These are phyloP conservation scores for Elymus sibiricus DNA, from an alignment of 176 grass and related monocot species.

Conservation along the genomic window DNA sequence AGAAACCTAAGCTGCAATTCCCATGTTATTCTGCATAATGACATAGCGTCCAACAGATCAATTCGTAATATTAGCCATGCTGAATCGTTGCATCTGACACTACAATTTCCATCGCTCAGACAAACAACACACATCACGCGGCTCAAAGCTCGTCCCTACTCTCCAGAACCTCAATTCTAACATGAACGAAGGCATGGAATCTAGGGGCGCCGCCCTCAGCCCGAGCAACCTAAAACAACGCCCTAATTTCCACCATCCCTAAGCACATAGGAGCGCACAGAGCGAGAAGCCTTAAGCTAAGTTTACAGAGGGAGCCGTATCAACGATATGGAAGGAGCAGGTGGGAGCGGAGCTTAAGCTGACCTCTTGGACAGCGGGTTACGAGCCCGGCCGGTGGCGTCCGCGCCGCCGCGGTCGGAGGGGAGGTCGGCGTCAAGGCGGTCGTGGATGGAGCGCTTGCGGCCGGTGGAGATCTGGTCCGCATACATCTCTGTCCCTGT, in stretches of 20 bases:
- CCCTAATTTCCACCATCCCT: not conserved
- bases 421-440: constrained; percentile 42
- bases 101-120: not conserved
- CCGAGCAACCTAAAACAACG: not conserved
- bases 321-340: not conserved
- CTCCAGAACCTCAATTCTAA: not conserved
- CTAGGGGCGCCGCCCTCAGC: constrained; percentile 1
- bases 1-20: not conserved
- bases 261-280: not conserved
- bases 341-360: not conserved
- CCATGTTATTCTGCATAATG: not conserved
- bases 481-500: constrained; percentile 39
- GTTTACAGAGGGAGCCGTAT: not conserved
- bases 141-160: not conserved
- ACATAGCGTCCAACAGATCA: not conserved
- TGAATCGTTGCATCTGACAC: not conserved
- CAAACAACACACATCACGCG: not conserved
- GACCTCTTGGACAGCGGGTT: constrained; percentile 43
- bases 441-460: constrained; percentile 59
- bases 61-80: not conserved
- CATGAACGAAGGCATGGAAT: not conserved
- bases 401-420: constrained; percentile 5
- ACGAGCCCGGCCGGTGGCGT: constrained; percentile 28
- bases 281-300: not conserved
- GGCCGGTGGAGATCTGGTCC: constrained; percentile 50